Conservation (phyloP, 345 rosid species). For the Adansonia digitata region DNA sequence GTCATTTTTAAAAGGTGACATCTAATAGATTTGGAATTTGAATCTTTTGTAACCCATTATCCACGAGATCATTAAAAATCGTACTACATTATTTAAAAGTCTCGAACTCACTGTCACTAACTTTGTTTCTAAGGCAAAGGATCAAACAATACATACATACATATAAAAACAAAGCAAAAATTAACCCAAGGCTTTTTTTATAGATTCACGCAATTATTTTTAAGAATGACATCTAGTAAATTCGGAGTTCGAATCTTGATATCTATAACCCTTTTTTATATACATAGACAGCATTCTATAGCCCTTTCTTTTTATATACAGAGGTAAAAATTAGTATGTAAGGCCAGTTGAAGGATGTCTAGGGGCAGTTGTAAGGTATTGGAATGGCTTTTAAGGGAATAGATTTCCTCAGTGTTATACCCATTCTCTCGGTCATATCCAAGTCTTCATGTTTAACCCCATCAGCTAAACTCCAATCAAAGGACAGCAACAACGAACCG, state of each 20-base stretch:
- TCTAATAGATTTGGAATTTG: too few species aligned
- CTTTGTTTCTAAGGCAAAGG: too few species aligned
- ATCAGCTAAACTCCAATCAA: conserved; percentile 54
- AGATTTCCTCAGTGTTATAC: conserved; percentile 56
- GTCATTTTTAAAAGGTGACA: too few species aligned
- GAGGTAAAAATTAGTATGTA: too few species aligned
- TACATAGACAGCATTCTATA: too few species aligned
- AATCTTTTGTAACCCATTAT: too few species aligned
- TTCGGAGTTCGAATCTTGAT: background rate
- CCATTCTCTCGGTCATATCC: conserved; percentile 70
- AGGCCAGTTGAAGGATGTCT: background rate
- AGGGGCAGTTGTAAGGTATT: conserved; percentile 20
- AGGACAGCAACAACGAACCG: conserved; percentile 52
- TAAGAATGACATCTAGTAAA: background rate
- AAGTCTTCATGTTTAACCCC: conserved; percentile 40
- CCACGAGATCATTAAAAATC: too few species aligned
- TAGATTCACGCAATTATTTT: background rate
- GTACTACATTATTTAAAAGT: too few species aligned
- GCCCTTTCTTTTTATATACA: too few species aligned
- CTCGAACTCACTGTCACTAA: too few species aligned
- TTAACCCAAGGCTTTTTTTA: background rate
- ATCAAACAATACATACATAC: background rate
- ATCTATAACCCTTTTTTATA: too few species aligned
- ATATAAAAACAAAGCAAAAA: background rate
- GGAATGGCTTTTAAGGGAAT: conserved; percentile 60